Conservation (phyloP, 805 yeast genomes). For the Sugiyamaella smithiae region DNA sequence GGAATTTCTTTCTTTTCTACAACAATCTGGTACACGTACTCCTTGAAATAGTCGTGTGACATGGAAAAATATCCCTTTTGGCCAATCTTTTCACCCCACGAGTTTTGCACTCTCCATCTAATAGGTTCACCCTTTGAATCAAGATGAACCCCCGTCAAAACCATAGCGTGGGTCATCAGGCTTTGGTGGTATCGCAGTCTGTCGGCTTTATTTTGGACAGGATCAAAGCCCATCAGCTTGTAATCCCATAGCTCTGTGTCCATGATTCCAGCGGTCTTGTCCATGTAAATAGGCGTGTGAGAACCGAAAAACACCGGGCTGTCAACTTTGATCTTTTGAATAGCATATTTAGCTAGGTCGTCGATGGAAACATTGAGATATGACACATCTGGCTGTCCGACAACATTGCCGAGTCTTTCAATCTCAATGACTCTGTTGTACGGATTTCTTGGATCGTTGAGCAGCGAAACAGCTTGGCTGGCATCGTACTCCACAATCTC, state of each 20-base stretch:
- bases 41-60: slow-evolving; percentile 71
- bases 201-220: slow-evolving; percentile 58
- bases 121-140: slow-evolving; percentile 58
- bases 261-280: slow-evolving; percentile 63
- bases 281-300: slow-evolving; percentile 78
- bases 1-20: slow-evolving; percentile 52
- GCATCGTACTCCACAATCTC: slow-evolving; percentile 54
- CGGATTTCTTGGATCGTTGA: slow-evolving; percentile 79
- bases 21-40: slow-evolving; percentile 71
- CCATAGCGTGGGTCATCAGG: slow-evolving; percentile 89
- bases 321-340: slow-evolving; percentile 64
- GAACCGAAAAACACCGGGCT: slow-evolving; percentile 87
- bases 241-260: slow-evolving; percentile 70
- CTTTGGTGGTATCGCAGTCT: slow-evolving; percentile 69
- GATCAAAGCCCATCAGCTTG: slow-evolving; percentile 42
- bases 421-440: slow-evolving; percentile 63
- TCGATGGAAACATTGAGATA: slow-evolving; percentile 68
- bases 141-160: slow-evolving; percentile 74
- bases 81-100: slow-evolving; percentile 72
- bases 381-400: slow-evolving; percentile 64
- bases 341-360: slow-evolving; percentile 56
- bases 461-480: slow-evolving; percentile 56
- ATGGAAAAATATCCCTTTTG: slow-evolving; percentile 64
- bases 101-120: slow-evolving; percentile 71
- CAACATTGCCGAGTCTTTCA: slow-evolving; percentile 71